These are phyloP conservation scores for Fusarium sp. DNA, from an alignment of 2,329 filamentous ascomycete species.

Conservation along the genomic window DNA sequence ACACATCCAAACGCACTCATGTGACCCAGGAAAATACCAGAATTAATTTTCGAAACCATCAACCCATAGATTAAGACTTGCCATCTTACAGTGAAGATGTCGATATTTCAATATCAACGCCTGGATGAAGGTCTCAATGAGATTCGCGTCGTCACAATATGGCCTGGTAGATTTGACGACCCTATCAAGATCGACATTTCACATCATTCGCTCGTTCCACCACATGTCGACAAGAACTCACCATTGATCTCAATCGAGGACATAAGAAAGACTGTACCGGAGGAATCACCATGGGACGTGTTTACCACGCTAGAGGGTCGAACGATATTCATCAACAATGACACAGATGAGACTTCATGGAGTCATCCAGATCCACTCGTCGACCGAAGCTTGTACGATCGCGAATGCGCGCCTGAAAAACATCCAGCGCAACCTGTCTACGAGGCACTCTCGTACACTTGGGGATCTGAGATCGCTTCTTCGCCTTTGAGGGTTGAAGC, in stretches of 20 bases:
- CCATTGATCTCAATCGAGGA: neutral
- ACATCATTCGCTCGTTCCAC: neutral
- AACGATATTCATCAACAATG: neutral
- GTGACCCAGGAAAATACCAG: neutral
- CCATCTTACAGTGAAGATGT: neutral
- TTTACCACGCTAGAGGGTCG: neutral
- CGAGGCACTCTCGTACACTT: neutral
- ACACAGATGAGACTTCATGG: neutral
- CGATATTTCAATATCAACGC: neutral
- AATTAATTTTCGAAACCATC: neutral
- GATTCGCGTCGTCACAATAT: neutral
- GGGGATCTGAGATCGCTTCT: neutral
- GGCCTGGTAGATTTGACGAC: neutral
- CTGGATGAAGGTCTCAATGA: neutral
- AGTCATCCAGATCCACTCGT: neutral
- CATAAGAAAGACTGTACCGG: neutral
- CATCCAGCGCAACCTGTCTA: neutral
- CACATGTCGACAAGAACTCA: neutral
- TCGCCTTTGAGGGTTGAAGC: neutral
- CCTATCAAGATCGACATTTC: neutral
- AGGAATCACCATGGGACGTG: neutral
- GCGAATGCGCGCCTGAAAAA: fast-evolving
- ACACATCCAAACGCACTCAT: fast-evolving
- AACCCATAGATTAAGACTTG: too few species aligned
- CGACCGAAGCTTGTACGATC: neutral